phyloP scores from a whole-genome alignment of 176 grass and related monocot species.

The Musa acuminata region DNA sequence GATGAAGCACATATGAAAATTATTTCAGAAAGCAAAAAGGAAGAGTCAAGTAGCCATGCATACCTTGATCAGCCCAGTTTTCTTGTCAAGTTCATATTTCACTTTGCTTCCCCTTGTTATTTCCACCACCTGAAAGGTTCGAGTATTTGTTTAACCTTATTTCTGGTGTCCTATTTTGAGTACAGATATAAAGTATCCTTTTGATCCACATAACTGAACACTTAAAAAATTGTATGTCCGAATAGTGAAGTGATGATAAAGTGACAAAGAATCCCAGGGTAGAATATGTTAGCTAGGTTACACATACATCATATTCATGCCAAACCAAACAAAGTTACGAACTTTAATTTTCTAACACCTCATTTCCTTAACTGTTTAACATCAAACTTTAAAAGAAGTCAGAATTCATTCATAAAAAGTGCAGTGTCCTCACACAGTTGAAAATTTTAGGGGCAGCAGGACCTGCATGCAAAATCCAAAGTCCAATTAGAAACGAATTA shows the following conservation, averaged over 20 bases:
- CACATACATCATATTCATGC: not conserved
- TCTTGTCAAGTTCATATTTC: conserved; percentile 98
- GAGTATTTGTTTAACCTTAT: no score
- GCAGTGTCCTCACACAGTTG: conserved; percentile 62
- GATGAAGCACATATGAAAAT: not conserved
- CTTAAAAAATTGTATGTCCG: no score
- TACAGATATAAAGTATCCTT: not conserved
- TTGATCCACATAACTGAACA: not conserved
- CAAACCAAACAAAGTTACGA: not conserved
- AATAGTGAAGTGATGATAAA: not conserved
- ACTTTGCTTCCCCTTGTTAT: conserved; percentile 90
- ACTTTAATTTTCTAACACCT: not conserved
- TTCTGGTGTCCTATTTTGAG: no score
- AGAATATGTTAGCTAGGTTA: not conserved
- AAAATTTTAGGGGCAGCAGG: conserved; percentile 81
- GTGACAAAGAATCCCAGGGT: not conserved
- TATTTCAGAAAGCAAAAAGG: not conserved
- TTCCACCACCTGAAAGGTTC: conserved; percentile 57
- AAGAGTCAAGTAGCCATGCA: not conserved
- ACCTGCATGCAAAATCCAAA: conserved; percentile 33
- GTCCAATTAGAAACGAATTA: not conserved
- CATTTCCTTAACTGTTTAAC: not conserved
- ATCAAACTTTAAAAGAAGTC: not conserved
- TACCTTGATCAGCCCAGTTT: conserved; percentile 93
- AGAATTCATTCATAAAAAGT: not conserved